Conservation (phyloP, 257 asterid genomes). For the Scutellaria galericulata region DNA sequence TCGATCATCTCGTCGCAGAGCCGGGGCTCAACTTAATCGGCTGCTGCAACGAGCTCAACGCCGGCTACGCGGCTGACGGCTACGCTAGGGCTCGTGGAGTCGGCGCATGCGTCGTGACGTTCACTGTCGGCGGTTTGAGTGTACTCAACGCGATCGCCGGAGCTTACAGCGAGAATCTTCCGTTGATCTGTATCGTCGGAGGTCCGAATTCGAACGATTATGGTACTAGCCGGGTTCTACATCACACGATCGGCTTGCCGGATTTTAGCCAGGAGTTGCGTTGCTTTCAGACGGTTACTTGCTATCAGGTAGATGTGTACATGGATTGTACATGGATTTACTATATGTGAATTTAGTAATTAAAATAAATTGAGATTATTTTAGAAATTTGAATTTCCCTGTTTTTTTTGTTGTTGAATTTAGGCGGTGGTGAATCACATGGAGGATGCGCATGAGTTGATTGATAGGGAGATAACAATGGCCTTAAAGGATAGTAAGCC, state of each 20-base stretch:
- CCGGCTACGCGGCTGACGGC: slow-evolving; percentile 89
- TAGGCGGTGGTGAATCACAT: slow-evolving; percentile 82
- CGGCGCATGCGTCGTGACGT: slow-evolving; percentile 86
- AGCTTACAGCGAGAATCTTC: slow-evolving; percentile 86
- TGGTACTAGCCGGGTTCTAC: slow-evolving; percentile 73
- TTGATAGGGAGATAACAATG: slow-evolving; percentile 76
- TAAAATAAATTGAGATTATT: not conserved
- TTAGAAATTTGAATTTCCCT: not conserved
- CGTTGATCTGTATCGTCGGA: slow-evolving; percentile 80
- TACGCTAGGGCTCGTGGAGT: slow-evolving; percentile 85
- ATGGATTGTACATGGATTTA: not conserved
- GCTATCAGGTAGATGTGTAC: slow-evolving; percentile 60
- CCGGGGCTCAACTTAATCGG: slow-evolving; percentile 79
- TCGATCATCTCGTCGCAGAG: slow-evolving; percentile 74
- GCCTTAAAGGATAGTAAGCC: slow-evolving; percentile 89
- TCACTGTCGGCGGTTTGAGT: slow-evolving; percentile 84
- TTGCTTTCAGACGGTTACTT: slow-evolving; percentile 84
- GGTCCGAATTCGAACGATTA: slow-evolving; percentile 86
- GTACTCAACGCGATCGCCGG: slow-evolving; percentile 90
- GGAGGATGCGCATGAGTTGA: slow-evolving; percentile 85
- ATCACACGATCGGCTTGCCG: slow-evolving; percentile 83
- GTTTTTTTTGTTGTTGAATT: slow-evolving; percentile 26
- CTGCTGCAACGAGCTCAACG: slow-evolving; percentile 91
- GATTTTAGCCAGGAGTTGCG: slow-evolving; percentile 88
- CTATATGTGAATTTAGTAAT: not conserved